Percentiles rank a stretch among this genome's conserved stretches.
These are phyloP conservation scores for Rutstroemia sydowiana DNA, from an alignment of 2,329 filamentous ascomycete genomes.

Conservation along the genomic window DNA sequence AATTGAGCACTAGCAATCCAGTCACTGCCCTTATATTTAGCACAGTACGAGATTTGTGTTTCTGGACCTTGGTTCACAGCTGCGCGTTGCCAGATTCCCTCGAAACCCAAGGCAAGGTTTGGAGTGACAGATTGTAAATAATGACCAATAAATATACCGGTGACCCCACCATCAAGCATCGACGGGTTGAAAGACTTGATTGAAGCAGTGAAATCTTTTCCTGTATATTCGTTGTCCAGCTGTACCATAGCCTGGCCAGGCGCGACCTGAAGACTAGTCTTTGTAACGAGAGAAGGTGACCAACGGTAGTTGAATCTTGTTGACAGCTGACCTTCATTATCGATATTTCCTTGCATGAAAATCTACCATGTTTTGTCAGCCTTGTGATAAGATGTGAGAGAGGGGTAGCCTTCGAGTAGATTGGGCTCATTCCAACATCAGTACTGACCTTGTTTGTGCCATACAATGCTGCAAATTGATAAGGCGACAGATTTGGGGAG, in stretches of 20 bases:
- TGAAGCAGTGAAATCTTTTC: conserved; percentile 85
- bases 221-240: conserved; percentile 92
- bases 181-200: conserved; percentile 96
- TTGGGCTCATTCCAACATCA: background rate
- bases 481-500: conserved; percentile 80
- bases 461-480: conserved; percentile 90
- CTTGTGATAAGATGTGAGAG: background rate
- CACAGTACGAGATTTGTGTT: conserved; percentile 81
- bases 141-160: conserved; percentile 90
- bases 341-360: conserved; percentile 91
- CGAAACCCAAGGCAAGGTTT: conserved; percentile 77
- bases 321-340: conserved; percentile 82
- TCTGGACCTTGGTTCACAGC: conserved; percentile 83
- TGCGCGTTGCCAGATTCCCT: conserved; percentile 88
- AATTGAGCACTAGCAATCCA: conserved; percentile 92
- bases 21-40: conserved; percentile 81
- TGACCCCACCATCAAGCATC: conserved; percentile 80
- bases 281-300: conserved; percentile 72
- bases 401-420: background rate
- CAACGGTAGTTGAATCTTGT: conserved; percentile 92
- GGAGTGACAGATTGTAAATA: conserved; percentile 92
- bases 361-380: conserved; percentile 48
- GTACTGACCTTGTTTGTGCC: conserved; percentile 78
- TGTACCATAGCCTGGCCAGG: conserved; percentile 78
- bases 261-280: conserved; percentile 80